A percentile compares a stretch with the other conserved stretches of the same genome.
Evolutionary conservation across 2,329 filamentous ascomycete species (phyloP).

Genomic region (Pestalotiopsis sp.): DNA sequence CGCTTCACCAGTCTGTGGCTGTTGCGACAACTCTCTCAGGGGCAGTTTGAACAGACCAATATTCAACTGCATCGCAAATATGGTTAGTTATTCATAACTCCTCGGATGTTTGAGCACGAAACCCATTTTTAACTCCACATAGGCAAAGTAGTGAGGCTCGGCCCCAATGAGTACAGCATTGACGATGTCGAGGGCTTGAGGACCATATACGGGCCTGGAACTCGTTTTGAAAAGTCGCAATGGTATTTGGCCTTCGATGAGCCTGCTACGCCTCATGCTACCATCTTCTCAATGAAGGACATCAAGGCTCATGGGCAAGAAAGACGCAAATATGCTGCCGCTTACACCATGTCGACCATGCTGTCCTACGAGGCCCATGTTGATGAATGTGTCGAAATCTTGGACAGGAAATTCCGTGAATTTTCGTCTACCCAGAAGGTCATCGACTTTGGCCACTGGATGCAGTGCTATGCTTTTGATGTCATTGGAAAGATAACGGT

Average conservation of each 20-base stretch:
- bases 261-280: not conserved
- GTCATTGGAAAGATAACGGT: not conserved
- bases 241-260: not conserved
- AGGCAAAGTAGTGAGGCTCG: conserved; percentile 1
- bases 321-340: not conserved
- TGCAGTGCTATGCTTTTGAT: conserved; percentile 6
- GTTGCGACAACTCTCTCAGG: not conserved
- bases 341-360: not conserved
- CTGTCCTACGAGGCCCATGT: not conserved
- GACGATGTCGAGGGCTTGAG: not conserved
- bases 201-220: not conserved
- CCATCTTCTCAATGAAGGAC: not conserved
- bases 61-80: conserved; percentile 1
- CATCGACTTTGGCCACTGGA: not conserved
- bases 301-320: not conserved
- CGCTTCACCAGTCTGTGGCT: not conserved
- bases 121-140: not conserved
- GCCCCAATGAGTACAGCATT: not conserved
- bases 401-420: not conserved
- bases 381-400: not conserved
- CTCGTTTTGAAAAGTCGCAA: not conserved
- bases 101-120: not conserved
- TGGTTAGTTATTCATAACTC: not conserved
- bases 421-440: not conserved
- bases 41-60: not conserved